A percentile compares a stretch with the other conserved stretches of the same genome.
These are phyloP conservation scores for Alternaria consortialis DNA, from an alignment of 2,329 filamentous ascomycete species.

Conservation along the genomic window DNA sequence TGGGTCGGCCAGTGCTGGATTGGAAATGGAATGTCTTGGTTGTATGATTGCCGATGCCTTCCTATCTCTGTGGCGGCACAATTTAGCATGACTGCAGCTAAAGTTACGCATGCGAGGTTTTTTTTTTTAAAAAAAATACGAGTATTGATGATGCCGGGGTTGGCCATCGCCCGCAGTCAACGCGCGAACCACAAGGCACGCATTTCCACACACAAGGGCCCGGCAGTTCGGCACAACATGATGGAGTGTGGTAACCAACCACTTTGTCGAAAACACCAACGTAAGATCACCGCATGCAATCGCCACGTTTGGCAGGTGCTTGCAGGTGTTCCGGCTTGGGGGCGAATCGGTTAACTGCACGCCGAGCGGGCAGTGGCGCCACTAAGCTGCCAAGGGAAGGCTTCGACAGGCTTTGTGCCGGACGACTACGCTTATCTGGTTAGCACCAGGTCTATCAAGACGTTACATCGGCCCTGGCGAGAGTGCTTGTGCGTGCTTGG, in stretches of 20 bases:
- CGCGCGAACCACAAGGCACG: constrained; percentile 12
- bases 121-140: background rate
- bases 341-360: constrained; percentile 13
- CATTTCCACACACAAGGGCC: constrained; percentile 4
- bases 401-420: constrained; percentile 35
- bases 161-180: background rate
- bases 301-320: constrained; percentile 38
- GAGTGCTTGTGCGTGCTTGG: constrained; percentile 38
- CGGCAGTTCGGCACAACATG: constrained; percentile 23
- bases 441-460: constrained; percentile 33
- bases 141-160: constrained; percentile 2
- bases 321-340: constrained; percentile 17
- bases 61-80: constrained; percentile 4
- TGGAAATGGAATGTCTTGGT: background rate
- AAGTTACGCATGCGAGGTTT: background rate
- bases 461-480: constrained; percentile 42
- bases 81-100: constrained; percentile 7
- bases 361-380: constrained; percentile 25
- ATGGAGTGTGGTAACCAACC: constrained; percentile 2
- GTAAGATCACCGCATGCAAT: constrained; percentile 30
- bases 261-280: constrained; percentile 23
- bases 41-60: constrained; percentile 4
- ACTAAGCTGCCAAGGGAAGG: constrained; percentile 41
- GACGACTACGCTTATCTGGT: constrained; percentile 18
- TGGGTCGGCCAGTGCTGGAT: background rate